Conservation (phyloP, 805 yeast genomes). For the Saccharomycopsis capsularis region DNA sequence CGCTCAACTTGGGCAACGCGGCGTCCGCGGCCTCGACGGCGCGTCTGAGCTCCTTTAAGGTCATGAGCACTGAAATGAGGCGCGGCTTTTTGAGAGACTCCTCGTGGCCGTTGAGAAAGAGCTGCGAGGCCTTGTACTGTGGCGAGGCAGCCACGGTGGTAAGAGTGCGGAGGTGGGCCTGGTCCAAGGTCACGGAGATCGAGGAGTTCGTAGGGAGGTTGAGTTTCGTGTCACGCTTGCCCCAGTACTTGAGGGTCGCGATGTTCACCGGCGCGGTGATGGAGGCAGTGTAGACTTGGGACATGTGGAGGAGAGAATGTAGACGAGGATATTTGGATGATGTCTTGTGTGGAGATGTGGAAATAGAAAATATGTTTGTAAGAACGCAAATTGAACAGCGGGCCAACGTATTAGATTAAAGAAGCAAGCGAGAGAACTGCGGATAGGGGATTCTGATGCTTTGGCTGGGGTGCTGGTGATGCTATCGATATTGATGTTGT, state of each 20-base stretch:
- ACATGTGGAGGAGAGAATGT: no score
- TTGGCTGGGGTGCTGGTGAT: no score
- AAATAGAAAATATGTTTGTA: no score
- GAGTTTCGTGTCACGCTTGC: conserved; percentile 82
- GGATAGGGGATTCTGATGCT: no score
- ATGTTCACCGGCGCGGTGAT: conserved; percentile 96
- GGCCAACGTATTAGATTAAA: no score
- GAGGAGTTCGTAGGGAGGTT: conserved; percentile 96
- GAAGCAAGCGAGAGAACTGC: no score
- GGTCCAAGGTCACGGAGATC: conserved; percentile 88
- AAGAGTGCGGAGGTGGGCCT: conserved; percentile 81
- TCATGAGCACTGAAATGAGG: conserved; percentile 46
- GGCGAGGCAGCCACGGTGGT: conserved; percentile 78
- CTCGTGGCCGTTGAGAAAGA: conserved; percentile 80
- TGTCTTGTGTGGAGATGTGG: no score
- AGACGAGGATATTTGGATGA: no score
- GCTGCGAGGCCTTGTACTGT: conserved; percentile 50
- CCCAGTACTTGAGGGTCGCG: conserved; percentile 98
- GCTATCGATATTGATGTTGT: no score
- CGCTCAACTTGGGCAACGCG: conserved; percentile 52
- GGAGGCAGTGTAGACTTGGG: conserved; percentile 54
- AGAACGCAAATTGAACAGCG: no score
- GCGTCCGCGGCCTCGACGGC: conserved; percentile 52
- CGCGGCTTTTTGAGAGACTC: conserved; percentile 63
- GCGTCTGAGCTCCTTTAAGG: conserved; percentile 57